These are phyloP conservation scores for Brettanomyces anomalus DNA, from an alignment of 805 yeast species.

Conservation along the genomic window DNA sequence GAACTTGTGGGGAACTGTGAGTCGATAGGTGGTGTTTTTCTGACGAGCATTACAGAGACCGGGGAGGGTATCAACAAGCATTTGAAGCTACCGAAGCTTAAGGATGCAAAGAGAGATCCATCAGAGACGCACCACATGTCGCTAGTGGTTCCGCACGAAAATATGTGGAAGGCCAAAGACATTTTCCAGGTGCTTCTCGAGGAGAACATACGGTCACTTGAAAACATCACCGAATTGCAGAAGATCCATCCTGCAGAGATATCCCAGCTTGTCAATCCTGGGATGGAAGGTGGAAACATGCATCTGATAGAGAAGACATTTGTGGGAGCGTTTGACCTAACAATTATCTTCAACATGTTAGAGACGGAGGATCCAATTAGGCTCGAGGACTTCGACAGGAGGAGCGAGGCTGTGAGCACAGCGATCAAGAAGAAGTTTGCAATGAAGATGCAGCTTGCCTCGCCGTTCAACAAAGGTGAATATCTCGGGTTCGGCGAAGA, in stretches of 20 bases:
- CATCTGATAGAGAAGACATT: constrained; percentile 75
- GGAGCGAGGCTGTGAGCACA: constrained; percentile 25
- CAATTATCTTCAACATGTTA: constrained; percentile 49
- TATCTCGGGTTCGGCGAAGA: constrained; percentile 62
- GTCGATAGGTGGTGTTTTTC: constrained; percentile 58
- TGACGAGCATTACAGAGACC: constrained; percentile 49
- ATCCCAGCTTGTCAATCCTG: constrained; percentile 49
- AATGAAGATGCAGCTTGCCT: constrained; percentile 36
- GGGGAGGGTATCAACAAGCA: constrained; percentile 29
- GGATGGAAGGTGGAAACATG: constrained; percentile 60
- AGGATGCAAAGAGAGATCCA: constrained; percentile 44
- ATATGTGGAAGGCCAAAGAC: constrained; percentile 73
- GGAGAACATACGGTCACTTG: constrained; percentile 37
- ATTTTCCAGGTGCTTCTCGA: constrained; percentile 60
- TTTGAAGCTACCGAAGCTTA: constrained; percentile 24
- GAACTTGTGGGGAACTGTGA: constrained; percentile 44
- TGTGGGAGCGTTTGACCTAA: constrained; percentile 68
- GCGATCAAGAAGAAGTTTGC: constrained; percentile 47
- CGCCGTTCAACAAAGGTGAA: constrained; percentile 41
- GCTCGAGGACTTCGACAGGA: constrained; percentile 27
- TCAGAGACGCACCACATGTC: constrained; percentile 55
- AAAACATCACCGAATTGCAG: constrained; percentile 25
- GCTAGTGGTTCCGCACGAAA: constrained; percentile 59
- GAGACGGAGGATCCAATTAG: constrained; percentile 31
- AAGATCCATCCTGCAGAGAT: constrained; percentile 39